Percentiles rank a stretch among this genome's conserved stretches.
Evolutionary conservation across 805 yeast species (phyloP).

Genomic region (Huiozyma naganishii): DNA sequence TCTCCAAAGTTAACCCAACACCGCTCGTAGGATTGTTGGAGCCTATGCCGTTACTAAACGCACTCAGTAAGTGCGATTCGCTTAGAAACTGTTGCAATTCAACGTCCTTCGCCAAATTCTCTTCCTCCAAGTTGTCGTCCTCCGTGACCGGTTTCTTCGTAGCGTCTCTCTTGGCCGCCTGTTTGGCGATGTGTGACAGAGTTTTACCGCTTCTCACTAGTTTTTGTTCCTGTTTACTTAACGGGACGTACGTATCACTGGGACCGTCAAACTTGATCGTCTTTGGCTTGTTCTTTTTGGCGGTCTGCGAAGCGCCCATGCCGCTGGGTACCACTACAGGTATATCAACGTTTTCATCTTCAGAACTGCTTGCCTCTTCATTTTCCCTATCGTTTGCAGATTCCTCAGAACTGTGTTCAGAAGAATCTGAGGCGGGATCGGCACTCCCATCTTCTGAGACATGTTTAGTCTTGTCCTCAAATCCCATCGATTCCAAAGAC

Average conservation of each 20-base stretch:
- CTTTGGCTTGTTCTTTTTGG: constrained; percentile 8
- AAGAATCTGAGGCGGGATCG: not conserved
- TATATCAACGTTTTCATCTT: constrained; percentile 15
- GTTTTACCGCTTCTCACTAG: constrained; percentile 52
- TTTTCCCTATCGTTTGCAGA: constrained; percentile 2
- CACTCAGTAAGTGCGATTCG: constrained; percentile 56
- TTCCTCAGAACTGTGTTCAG: constrained; percentile 1
- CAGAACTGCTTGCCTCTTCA: constrained; percentile 20
- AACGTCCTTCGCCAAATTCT: constrained; percentile 58
- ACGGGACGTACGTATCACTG: constrained; percentile 14
- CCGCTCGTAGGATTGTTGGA: constrained; percentile 36
- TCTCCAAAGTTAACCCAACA: constrained; percentile 54
- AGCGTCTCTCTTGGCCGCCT: constrained; percentile 9
- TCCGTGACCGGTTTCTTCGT: constrained; percentile 3
- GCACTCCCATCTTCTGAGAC: constrained; percentile 2
- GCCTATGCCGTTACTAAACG: constrained; percentile 17
- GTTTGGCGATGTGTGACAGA: constrained; percentile 26
- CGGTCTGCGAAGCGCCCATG: not conserved
- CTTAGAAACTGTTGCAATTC: constrained; percentile 57
- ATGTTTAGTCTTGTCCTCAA: constrained; percentile 34
- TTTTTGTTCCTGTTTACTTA: constrained; percentile 41
- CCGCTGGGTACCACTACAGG: not conserved
- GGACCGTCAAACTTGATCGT: constrained; percentile 22
- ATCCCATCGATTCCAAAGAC: constrained; percentile 43
- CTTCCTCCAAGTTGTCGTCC: constrained; percentile 29